Evolutionary conservation across 768 basidiomycete species (phyloP).

Genomic region (Ephemerocybe angulata): DNA sequence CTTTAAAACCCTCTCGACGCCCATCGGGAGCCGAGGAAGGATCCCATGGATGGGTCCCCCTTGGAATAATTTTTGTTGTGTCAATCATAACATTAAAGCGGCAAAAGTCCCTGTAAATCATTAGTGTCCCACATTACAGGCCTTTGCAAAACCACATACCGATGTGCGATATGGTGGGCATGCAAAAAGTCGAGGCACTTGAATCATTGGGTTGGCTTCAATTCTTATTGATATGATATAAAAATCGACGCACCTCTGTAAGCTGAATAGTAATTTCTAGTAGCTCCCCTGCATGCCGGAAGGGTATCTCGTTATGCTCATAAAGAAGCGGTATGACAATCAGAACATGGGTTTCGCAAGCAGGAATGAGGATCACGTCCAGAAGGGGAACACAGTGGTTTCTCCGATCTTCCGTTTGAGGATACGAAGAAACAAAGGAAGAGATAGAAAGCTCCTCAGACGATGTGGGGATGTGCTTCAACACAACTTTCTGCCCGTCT

Average conservation of each 20-base stretch:
- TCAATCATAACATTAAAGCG: conserved; percentile 20
- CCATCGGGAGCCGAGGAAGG: not conserved
- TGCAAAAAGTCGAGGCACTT: conserved; percentile 23
- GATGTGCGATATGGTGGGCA: conserved; percentile 14
- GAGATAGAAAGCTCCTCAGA: conserved; percentile 12
- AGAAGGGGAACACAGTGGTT: conserved; percentile 23
- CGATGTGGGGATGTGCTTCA: not conserved
- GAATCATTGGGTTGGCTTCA: not conserved
- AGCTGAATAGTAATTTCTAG: conserved; percentile 19
- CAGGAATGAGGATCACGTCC: conserved; percentile 19
- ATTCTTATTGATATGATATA: not conserved
- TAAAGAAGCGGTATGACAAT: conserved; percentile 23
- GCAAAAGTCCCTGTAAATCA: conserved; percentile 19
- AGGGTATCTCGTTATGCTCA: conserved; percentile 10
- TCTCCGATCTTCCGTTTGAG: conserved; percentile 12
- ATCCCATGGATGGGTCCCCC: conserved; percentile 12
- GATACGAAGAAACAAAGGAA: conserved; percentile 12
- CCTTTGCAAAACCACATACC: conserved; percentile 3
- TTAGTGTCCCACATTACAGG: not conserved
- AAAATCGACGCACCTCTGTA: conserved; percentile 13
- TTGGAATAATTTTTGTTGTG: conserved; percentile 13
- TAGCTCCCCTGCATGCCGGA: conserved; percentile 20
- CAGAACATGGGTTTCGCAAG: conserved; percentile 8
- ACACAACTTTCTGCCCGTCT: not conserved
- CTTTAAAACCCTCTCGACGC: not conserved